A percentile compares a stretch with the other conserved stretches of the same genome.
These are phyloP conservation scores for Pyracantha coccinea DNA, from an alignment of 331 rosid genomes.

Conservation along the genomic window DNA sequence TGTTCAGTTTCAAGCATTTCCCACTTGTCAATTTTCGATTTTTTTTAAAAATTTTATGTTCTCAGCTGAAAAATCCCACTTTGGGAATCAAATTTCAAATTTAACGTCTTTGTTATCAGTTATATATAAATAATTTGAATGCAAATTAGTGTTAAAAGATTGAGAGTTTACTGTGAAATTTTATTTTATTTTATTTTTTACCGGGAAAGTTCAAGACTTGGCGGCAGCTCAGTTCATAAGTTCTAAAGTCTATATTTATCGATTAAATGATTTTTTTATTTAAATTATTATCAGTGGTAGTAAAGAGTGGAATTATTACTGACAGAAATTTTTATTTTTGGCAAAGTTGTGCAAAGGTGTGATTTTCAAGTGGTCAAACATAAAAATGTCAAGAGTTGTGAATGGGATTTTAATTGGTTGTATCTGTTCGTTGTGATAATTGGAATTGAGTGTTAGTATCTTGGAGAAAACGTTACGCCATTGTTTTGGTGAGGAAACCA, in stretches of 20 bases:
- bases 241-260: not conserved
- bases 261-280: not conserved
- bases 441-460: not conserved
- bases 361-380: not conserved
- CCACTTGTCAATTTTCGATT: not conserved
- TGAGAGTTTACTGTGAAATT: not conserved
- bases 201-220: not conserved
- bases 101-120: not conserved
- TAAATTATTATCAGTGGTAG: not conserved
- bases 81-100: not conserved
- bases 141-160: not conserved
- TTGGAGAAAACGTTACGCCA: not conserved
- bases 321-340: not conserved
- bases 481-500: not conserved
- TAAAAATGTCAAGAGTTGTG: not conserved
- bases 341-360: not conserved
- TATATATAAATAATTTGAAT: not conserved
- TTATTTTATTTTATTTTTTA: not conserved
- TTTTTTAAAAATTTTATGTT: no score
- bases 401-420: not conserved
- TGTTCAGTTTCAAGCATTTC: conserved; percentile 1
- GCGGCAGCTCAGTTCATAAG: not conserved
- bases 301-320: not conserved
- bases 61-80: not conserved
- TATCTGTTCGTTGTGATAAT: not conserved